phyloP scores from a whole-genome alignment of 202 grass and related monocot species.

The Cymbopogon flexuosus region DNA sequence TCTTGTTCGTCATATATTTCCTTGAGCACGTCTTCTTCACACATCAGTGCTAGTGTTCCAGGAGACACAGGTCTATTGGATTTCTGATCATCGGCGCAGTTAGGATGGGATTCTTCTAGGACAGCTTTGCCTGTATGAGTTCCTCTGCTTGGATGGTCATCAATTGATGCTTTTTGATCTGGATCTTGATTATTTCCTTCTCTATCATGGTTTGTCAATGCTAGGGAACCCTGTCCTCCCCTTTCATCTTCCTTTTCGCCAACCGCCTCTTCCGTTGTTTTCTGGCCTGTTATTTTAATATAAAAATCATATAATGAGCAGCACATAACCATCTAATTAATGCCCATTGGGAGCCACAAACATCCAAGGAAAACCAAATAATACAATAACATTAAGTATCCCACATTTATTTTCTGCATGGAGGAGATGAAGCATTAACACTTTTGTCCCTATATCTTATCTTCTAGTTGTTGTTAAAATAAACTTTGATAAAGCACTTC shows the following conservation, averaged over 20 bases:
- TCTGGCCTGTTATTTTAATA: conserved; percentile 44
- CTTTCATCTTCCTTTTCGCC: conserved; percentile 38
- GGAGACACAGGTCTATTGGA: conserved; percentile 78
- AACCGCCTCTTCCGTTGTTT: conserved; percentile 55
- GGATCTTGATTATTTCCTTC: conserved; percentile 41
- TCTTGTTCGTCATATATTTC: conserved; percentile 79
- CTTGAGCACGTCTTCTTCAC: conserved; percentile 39
- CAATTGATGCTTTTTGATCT: conserved; percentile 39
- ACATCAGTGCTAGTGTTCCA: conserved; percentile 78
- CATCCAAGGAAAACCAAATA: background rate
- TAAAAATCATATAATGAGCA: conserved; percentile 11
- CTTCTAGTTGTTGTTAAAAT: background rate
- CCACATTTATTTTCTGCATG: background rate
- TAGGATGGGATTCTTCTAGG: conserved; percentile 53
- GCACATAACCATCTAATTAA: conserved; percentile 25
- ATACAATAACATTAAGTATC: background rate
- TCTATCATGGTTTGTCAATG: conserved; percentile 53
- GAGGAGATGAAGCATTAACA: background rate
- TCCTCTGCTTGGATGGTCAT: conserved; percentile 45
- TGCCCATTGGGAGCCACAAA: background rate
- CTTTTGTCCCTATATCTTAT: background rate
- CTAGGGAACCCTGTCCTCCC: conserved; percentile 30
- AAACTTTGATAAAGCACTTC: background rate
- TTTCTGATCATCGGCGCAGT: conserved; percentile 53
- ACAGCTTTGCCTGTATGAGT: conserved; percentile 31